phyloP scores from a whole-genome alignment of 805 yeast genomes.

The Lipomyces japonicus region DNA sequence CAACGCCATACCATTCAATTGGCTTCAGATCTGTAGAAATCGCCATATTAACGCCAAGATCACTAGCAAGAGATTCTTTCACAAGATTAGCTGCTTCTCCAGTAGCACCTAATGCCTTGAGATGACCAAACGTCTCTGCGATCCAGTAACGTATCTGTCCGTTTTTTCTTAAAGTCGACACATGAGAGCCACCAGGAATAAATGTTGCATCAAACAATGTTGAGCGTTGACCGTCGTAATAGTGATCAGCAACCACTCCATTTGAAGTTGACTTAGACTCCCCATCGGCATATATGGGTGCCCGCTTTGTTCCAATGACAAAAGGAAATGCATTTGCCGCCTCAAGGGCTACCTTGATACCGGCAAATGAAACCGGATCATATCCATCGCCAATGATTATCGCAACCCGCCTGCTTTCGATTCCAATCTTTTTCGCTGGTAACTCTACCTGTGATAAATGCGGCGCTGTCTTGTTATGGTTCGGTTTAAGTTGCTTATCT shows the following conservation, averaged over 20 bases:
- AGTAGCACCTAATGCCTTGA: conserved; percentile 8
- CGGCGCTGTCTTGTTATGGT: background rate
- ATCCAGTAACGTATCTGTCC: conserved; percentile 7
- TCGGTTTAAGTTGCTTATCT: background rate
- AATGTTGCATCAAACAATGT: conserved; percentile 6
- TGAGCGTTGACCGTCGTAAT: conserved; percentile 3
- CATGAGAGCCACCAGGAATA: conserved; percentile 7
- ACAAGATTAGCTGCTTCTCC: conserved; percentile 3
- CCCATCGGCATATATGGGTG: conserved; percentile 3
- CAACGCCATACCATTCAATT: conserved; percentile 6
- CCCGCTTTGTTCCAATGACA: background rate
- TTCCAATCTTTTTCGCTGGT: background rate
- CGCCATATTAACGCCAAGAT: conserved; percentile 1
- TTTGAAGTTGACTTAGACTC: background rate
- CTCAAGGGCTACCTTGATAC: background rate
- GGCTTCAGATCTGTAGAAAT: background rate
- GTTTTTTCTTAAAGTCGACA: background rate
- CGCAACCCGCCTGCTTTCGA: conserved; percentile 7
- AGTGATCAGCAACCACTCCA: conserved; percentile 3
- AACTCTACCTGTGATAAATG: conserved; percentile 5
- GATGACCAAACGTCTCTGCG: conserved; percentile 6
- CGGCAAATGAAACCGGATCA: background rate
- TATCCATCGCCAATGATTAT: conserved; percentile 6
- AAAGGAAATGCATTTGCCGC: conserved; percentile 3
- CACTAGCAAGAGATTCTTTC: background rate